A percentile compares a stretch with the other conserved stretches of the same genome.
Conservation (phyloP, 257 asterid species). For the Solanum acaule region DNA sequence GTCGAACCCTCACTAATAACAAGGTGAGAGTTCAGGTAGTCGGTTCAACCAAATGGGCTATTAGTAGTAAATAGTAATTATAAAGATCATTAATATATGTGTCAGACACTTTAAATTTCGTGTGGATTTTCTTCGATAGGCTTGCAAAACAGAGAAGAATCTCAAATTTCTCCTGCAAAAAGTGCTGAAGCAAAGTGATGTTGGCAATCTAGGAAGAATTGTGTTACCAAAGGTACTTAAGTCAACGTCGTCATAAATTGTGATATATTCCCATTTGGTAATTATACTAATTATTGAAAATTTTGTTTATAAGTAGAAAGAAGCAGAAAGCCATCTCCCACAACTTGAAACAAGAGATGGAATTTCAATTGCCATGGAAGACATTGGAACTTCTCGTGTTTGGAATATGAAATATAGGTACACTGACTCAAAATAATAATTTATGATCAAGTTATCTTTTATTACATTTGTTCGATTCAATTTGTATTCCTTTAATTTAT, state of each 20-base stretch:
- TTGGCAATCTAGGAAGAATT: conserved; percentile 88
- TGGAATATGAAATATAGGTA: conserved; percentile 93
- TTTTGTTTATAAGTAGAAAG: conserved; percentile 37
- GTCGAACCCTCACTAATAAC: neutral
- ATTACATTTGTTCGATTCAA: neutral
- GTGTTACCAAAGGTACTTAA: conserved; percentile 78
- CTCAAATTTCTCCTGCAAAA: conserved; percentile 89
- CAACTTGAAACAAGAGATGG: conserved; percentile 88
- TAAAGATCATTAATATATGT: neutral
- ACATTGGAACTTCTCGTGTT: conserved; percentile 72
- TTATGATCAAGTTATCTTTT: neutral
- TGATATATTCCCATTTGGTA: neutral
- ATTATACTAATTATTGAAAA: neutral
- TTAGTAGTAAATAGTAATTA: neutral
- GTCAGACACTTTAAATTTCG: neutral
- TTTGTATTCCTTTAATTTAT: neutral
- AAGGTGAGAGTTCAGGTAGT: neutral
- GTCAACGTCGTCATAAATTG: neutral
- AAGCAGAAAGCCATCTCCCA: conserved; percentile 88
- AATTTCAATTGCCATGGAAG: conserved; percentile 80
- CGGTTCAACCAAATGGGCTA: neutral
- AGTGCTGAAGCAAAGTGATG: conserved; percentile 97
- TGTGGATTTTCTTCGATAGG: conserved; percentile 8
- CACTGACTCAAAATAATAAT: neutral
- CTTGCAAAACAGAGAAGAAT: conserved; percentile 62